Conservation (phyloP, 202 grass and related monocot species). For the Carex arenaria region DNA sequence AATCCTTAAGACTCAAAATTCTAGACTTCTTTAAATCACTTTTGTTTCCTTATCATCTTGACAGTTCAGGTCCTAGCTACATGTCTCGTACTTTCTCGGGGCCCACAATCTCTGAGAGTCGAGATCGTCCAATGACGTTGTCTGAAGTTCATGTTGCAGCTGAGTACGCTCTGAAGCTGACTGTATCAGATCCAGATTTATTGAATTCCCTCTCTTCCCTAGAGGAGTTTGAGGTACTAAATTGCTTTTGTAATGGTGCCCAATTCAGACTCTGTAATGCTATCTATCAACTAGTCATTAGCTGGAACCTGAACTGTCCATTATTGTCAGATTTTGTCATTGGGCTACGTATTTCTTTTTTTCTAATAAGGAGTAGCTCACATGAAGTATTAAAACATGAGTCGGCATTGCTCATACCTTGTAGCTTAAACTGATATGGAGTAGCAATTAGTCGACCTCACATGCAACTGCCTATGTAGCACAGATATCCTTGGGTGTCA, state of each 20-base stretch:
- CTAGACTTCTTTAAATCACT: neutral
- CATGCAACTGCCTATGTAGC: neutral
- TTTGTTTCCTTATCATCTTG: constrained; percentile 33
- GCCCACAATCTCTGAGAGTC: constrained; percentile 50
- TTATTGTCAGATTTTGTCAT: neutral
- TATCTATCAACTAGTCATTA: neutral
- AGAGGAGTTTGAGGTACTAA: constrained; percentile 84
- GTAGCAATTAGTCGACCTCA: neutral
- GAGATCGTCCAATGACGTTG: constrained; percentile 88
- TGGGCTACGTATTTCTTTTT: neutral
- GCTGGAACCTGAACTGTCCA: neutral
- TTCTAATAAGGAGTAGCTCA: neutral
- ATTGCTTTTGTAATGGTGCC: neutral
- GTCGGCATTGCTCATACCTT: neutral
- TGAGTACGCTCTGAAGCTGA: constrained; percentile 76
- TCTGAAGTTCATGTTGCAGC: constrained; percentile 99
- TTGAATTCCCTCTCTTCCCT: constrained; percentile 82
- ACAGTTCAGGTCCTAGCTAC: constrained; percentile 72
- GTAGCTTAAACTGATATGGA: neutral
- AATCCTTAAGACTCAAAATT: neutral
- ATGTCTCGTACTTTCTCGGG: constrained; percentile 81
- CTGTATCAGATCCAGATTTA: constrained; percentile 81
- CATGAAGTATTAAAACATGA: neutral
- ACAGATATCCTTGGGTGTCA: neutral
- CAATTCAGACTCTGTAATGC: neutral